Evolutionary conservation across 495 filamentous ascomycete species (phyloP).

Genomic region (Neurospora intermedia): DNA sequence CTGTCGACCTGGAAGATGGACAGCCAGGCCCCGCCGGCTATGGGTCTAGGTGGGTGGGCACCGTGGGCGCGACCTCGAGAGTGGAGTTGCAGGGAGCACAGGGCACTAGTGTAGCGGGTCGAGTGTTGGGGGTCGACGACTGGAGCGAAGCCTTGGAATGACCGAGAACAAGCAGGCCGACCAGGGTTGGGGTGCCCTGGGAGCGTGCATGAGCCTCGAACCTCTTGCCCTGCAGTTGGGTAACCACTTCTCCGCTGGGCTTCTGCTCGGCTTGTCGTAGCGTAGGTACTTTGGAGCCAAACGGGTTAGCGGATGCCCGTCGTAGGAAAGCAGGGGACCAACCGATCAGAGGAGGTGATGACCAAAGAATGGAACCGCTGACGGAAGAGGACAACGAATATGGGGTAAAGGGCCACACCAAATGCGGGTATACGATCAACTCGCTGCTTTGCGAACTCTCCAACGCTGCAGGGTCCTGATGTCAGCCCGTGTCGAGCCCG

Average conservation of each 20-base stretch:
- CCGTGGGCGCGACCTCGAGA: not conserved
- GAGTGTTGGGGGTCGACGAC: not conserved
- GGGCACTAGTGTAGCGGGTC: not conserved
- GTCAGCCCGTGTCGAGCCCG: not conserved
- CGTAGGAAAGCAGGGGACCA: not conserved
- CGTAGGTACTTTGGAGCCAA: not conserved
- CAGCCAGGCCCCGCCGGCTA: not conserved
- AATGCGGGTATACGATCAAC: not conserved
- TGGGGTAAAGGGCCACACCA: not conserved
- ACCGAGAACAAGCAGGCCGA: not conserved
- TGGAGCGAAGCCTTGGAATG: not conserved
- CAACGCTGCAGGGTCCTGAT: not conserved
- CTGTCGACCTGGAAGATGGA: not conserved
- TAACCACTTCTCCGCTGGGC: not conserved
- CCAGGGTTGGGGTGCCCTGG: not conserved
- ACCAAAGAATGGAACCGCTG: constrained; percentile 1
- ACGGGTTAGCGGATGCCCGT: not conserved
- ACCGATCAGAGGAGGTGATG: not conserved
- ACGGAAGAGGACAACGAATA: not conserved
- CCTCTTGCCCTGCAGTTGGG: not conserved
- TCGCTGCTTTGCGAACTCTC: not conserved
- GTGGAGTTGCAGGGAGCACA: not conserved
- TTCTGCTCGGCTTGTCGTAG: not conserved
- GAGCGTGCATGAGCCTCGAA: not conserved
- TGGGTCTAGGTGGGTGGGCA: not conserved